phyloP scores from a whole-genome alignment of 2,329 filamentous ascomycete species.

The Fusarium citri region DNA sequence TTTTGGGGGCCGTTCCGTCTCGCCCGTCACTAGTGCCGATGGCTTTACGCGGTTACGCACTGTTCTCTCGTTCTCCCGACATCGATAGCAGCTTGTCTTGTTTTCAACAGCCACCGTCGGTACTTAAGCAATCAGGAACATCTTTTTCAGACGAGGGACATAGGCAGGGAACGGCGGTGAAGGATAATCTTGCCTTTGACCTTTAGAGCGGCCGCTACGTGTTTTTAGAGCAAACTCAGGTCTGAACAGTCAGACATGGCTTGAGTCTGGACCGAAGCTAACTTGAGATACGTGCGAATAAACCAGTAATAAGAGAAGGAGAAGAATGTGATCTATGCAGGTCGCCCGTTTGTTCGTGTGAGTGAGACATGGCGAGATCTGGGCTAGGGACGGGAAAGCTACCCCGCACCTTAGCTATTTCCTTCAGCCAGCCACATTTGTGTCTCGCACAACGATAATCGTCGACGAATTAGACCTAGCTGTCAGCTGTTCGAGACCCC shows the following conservation, averaged over 20 bases:
- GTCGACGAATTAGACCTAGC: no score
- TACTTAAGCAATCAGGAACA: no score
- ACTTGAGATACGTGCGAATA: rapidly evolving
- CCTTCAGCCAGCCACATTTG: neutral
- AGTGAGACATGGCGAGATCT: neutral
- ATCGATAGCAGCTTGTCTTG: no score
- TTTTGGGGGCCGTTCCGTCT: no score
- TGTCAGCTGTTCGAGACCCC: no score
- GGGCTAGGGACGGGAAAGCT: neutral
- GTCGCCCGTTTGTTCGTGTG: neutral
- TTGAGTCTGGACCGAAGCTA: neutral
- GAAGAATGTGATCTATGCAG: neutral
- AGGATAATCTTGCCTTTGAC: no score
- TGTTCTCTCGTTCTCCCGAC: no score
- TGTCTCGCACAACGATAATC: neutral
- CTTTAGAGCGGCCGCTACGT: neutral
- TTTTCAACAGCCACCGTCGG: no score
- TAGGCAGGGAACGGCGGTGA: no score
- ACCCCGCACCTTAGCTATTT: neutral
- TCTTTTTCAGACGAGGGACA: no score
- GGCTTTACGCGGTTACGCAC: no score
- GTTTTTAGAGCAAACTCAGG: neutral
- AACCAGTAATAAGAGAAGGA: neutral
- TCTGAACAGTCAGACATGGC: rapidly evolving
- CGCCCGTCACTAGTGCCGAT: no score